Base-by-base conservation (phyloP, 177 flowering plant species). In the Vitis hybrid region DNA sequence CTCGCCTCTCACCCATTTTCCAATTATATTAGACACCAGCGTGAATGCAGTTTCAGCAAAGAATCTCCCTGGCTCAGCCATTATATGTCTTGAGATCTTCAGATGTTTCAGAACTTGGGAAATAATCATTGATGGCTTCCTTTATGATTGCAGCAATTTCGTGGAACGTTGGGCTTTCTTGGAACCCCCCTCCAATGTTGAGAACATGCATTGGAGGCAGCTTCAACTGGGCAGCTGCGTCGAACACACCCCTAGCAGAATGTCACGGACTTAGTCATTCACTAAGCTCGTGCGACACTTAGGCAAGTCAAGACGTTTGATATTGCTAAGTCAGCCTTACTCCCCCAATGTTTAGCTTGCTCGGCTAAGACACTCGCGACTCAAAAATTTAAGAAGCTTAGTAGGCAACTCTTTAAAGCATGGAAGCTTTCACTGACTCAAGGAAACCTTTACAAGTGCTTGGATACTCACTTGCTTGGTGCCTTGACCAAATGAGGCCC, bases 21-120 rank as follows among this genome's bases (percentile, higher is more conserved):
- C 75, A n/a, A 73, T 73, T 34, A 71, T 29, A 13, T 64, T 71
- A 1, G 68, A 55, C 4, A 63, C 68, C 10, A 63, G 49, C 53
- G 49, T 39, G 48, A 55, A 14, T 5, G 71, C 50, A 1, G 61
- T 62, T 45, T 67, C 67, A 0, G 67, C 74, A 3, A 67, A 39
- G 62, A 11, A 67, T n/a, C 63, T 60, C 19, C 71, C 67, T 7
- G 71, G 74, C 7, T 22, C n/a, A 1, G 59, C 74, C 2, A 66
- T 72, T 3, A 20, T 18, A 18, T 18, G 66, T 29, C 9, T n/a
- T 1, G 10, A 73, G 13, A 50, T 50, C 52, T 50, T 9, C 10
- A 50, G 10, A 50, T 50, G 10, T 50, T 50, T 12, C 13, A 50
- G 10, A 9, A 0, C 11, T 12, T 9, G 52, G 52, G 52, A 50